These are phyloP conservation scores for Rhinocladiella mackenziei DNA, from an alignment of 2,329 filamentous ascomycete species.

Conservation along the genomic window DNA sequence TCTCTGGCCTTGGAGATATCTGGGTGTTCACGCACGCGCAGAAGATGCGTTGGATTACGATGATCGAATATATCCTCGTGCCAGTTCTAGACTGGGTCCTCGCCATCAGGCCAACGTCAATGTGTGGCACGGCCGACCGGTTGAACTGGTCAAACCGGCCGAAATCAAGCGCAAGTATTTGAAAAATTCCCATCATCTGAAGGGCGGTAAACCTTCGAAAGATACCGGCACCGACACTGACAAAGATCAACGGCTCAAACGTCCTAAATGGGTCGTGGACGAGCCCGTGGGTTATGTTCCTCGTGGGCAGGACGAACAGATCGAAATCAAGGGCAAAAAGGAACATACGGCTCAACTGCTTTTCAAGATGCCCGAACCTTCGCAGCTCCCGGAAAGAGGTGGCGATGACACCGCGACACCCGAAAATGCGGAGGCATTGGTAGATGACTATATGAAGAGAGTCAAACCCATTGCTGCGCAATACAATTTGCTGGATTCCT, in stretches of 20 bases:
- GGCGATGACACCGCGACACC: constrained; percentile 40
- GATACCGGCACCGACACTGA: constrained; percentile 80
- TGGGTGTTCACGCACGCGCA: constrained; percentile 90
- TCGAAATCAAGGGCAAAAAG: constrained; percentile 61
- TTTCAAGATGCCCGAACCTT: constrained; percentile 68
- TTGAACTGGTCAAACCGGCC: constrained; percentile 83
- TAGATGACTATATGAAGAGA: constrained; percentile 72
- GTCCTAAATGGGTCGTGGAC: constrained; percentile 91
- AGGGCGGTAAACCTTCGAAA: constrained; percentile 72
- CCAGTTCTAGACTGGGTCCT: constrained; percentile 85
- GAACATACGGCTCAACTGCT: constrained; percentile 69
- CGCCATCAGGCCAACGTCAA: constrained; percentile 84
- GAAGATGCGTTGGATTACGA: constrained; percentile 96
- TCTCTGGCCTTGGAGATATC: constrained; percentile 92
- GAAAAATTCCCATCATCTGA: constrained; percentile 62
- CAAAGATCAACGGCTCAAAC: constrained; percentile 70
- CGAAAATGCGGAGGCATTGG: constrained; percentile 49
- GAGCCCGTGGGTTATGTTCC: constrained; percentile 80
- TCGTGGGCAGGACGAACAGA: constrained; percentile 72
- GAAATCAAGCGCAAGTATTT: constrained; percentile 76
- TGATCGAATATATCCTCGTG: constrained; percentile 92
- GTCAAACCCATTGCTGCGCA: constrained; percentile 61
- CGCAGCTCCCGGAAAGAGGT: constrained; percentile 46
- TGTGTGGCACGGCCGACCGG: constrained; percentile 78
- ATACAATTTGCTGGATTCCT: constrained; percentile 68